Base-by-base conservation (phyloP, 2,329 filamentous ascomycete genomes). In the Hymenoscyphus fructigenus region DNA sequence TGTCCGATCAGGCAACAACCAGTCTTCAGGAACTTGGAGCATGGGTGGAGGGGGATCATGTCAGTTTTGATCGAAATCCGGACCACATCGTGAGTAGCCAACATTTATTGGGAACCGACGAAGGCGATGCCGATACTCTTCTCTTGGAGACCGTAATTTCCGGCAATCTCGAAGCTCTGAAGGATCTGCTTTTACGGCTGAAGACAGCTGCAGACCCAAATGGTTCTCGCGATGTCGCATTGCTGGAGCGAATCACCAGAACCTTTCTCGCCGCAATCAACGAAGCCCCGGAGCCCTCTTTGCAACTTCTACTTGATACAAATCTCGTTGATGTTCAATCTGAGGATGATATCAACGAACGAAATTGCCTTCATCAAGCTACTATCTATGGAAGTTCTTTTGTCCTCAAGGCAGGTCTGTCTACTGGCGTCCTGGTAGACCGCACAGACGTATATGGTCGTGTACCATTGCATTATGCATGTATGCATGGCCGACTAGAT, bases 1-100 rank as follows among this genome's bases (percentile, higher is more conserved):
- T 99, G 12, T 97, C 95, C 4, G 95, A 99, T 71, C 93, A 97
- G 79, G 95, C 95, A 9, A 98, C 95, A 0, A 97, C 93, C n/a
- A 96, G 93, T 72, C 81, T 97, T 44, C 89, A 98, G 71, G 95
- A 98, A 75, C 87, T 98, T 57, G 94, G 94, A 61, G 95, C 94
- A 41, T 98, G 94, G 94, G 93, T 93, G 23, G 95, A 99, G 78
- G 95, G 95, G 26, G 95, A 98, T 72, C 91, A 96, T 76, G 89
- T 98, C 74, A 91, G 89, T 72, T 96, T 93, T 73, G 90, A 91
- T 67, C 76, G 80, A 57, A 73, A 72, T 64, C 80, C 82, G 12
- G 86, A 87, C 59, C 87, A 89, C 72, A 84, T 88, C 66, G 86
- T 89, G 61, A 89, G 84, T 74, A 88, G 83, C 69, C 86, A 88